Percentiles rank a stretch among this genome's conserved stretches.
phyloP scores from a whole-genome alignment of 1,284 basidiomycete genomes.

The Neonothopanus nambi region DNA sequence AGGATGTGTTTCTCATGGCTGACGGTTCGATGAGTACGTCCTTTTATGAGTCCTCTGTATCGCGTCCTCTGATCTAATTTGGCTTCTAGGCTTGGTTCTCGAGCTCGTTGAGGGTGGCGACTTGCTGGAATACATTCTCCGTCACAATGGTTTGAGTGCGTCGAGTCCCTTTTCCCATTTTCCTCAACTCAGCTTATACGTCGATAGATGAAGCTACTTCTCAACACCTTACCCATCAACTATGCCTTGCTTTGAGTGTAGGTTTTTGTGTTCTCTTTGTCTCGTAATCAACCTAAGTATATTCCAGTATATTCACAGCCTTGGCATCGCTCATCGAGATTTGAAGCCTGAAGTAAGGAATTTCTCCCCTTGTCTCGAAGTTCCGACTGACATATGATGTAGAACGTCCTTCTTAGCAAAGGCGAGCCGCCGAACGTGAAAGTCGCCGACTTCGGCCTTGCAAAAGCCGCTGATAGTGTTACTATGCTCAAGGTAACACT shows the following conservation, averaged over 20 bases:
- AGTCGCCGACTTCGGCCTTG: constrained; percentile 92
- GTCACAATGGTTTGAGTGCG: constrained; percentile 58
- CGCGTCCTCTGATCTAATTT: constrained; percentile 13
- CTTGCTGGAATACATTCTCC: constrained; percentile 79
- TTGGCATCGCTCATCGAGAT: constrained; percentile 85
- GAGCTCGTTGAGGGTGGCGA: constrained; percentile 88
- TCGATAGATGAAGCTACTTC: constrained; percentile 55
- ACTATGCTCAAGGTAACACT: constrained; percentile 66
- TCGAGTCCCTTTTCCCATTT: constrained; percentile 16
- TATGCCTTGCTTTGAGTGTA: constrained; percentile 72
- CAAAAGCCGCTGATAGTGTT: constrained; percentile 79
- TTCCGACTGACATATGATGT: not conserved
- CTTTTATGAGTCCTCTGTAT: not conserved
- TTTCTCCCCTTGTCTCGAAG: not conserved
- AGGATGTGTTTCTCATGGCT: constrained; percentile 73
- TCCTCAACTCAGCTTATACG: not conserved
- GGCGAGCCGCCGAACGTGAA: constrained; percentile 69
- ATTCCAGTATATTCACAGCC: constrained; percentile 69
- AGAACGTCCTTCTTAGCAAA: constrained; percentile 75
- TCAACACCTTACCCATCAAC: constrained; percentile 68
- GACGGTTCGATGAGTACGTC: constrained; percentile 70
- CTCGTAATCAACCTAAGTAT: too few species aligned
- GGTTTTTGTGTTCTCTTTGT: constrained; percentile 24
- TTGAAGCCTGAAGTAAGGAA: constrained; percentile 80
- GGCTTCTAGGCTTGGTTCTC: constrained; percentile 63